A percentile compares a stretch with the other conserved stretches of the same genome.
Conservation (phyloP, 257 asterid species). For the Rehmannia glutinosa region DNA sequence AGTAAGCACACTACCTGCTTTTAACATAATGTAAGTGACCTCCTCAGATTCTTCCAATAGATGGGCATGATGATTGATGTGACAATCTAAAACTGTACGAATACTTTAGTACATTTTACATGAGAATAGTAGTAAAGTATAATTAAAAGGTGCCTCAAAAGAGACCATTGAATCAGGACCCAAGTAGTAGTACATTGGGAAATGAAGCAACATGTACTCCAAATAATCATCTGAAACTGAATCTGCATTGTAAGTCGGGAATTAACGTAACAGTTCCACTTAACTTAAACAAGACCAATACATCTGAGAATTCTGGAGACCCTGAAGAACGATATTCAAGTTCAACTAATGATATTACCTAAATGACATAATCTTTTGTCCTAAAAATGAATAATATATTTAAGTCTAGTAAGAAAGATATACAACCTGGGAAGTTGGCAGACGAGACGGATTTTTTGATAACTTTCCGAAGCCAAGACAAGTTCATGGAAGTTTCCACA, state of each 20-base stretch:
- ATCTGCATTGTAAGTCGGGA: conserved; percentile 39
- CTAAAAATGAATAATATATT: neutral
- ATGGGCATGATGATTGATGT: too few relatives aligned
- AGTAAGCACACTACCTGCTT: neutral
- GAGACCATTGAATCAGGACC: conserved; percentile 4
- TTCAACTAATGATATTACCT: neutral
- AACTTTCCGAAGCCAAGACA: conserved; percentile 68
- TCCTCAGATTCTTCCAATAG: too few relatives aligned
- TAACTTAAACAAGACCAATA: neutral
- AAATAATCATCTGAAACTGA: conserved; percentile 94
- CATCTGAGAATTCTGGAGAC: neutral
- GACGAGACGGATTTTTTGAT: conserved; percentile 74
- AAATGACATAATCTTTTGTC: neutral
- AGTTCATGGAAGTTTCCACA: conserved; percentile 20
- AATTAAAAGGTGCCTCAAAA: neutral
- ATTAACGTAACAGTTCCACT: too few relatives aligned
- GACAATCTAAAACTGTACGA: neutral
- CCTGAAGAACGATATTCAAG: neutral
- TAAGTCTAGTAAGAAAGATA: neutral
- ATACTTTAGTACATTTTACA: neutral
- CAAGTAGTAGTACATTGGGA: too few relatives aligned
- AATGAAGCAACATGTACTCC: conserved; percentile 87
- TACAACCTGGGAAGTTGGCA: conserved; percentile 82
- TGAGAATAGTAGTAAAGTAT: neutral
- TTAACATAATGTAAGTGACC: neutral